Conservation (phyloP, 164 flowering plant genomes). For the Buxus sempervirens region DNA sequence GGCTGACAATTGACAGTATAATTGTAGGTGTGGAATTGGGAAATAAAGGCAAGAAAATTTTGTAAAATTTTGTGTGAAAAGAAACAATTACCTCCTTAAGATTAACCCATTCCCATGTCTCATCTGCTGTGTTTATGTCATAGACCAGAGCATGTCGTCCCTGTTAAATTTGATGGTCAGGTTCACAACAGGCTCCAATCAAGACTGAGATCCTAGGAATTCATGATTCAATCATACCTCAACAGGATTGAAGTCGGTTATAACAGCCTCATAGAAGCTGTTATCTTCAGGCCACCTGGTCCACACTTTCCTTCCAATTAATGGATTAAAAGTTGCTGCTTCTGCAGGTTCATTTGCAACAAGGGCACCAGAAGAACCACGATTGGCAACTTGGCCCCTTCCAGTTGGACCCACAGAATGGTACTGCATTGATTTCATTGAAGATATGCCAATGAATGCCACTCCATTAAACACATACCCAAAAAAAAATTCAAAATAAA, state of each 20-base stretch:
- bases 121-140: slow-evolving; percentile 41
- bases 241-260: slow-evolving; percentile 62
- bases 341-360: slow-evolving; percentile 48
- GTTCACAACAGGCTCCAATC: neutral
- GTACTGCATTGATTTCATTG: slow-evolving; percentile 47
- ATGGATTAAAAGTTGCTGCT: slow-evolving; percentile 42
- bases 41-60: neutral
- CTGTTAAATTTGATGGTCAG: slow-evolving; percentile 28
- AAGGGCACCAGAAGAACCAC: slow-evolving; percentile 46
- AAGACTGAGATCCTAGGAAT: neutral
- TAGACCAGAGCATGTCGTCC: slow-evolving; percentile 53
- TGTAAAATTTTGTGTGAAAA: neutral
- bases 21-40: neutral
- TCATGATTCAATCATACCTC: slow-evolving; percentile 43
- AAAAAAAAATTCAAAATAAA: slow-evolving; percentile 1
- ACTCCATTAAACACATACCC: slow-evolving; percentile 23
- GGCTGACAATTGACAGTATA: neutral
- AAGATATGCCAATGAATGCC: slow-evolving; percentile 32
- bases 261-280: slow-evolving; percentile 89
- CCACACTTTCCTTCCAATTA: slow-evolving; percentile 82
- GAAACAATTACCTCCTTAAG: slow-evolving; percentile 42
- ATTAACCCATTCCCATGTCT: slow-evolving; percentile 57
- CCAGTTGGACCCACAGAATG: slow-evolving; percentile 54
- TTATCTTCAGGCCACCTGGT: slow-evolving; percentile 97
- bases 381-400: slow-evolving; percentile 55